Conservation (phyloP, 495 filamentous ascomycete genomes). For the Trichoderma erinaceum region DNA sequence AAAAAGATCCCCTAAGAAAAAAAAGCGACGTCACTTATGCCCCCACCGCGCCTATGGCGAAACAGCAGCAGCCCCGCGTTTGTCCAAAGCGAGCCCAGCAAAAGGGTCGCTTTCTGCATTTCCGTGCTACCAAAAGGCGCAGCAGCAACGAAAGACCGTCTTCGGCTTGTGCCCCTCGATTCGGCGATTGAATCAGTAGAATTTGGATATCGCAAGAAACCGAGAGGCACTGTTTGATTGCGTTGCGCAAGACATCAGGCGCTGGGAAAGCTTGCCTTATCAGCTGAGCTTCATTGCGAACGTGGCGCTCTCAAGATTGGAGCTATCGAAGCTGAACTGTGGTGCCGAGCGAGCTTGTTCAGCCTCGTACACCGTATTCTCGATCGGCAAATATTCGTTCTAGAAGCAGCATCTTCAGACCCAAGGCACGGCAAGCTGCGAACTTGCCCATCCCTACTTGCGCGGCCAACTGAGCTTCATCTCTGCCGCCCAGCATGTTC, state of each 20-base stretch:
- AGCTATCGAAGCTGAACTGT: not conserved
- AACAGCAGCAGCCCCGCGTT: slow-evolving; percentile 5
- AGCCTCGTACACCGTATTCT: not conserved
- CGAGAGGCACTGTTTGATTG: not conserved
- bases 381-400: not conserved
- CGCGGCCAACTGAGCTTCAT: not conserved
- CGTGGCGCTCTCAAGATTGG: not conserved
- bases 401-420: not conserved
- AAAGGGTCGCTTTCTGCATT: not conserved
- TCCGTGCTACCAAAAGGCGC: not conserved
- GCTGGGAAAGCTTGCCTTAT: not conserved
- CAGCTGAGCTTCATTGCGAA: not conserved
- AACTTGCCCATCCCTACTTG: not conserved
- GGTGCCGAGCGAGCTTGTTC: not conserved
- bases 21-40: slow-evolving; percentile 6
- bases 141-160: not conserved
- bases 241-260: not conserved
- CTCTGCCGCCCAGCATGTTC: slow-evolving; percentile 7
- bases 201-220: no score
- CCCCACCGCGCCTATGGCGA: not conserved
- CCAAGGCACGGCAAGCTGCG: not conserved
- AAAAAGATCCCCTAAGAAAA: not conserved
- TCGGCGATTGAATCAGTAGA: not conserved
- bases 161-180: not conserved
- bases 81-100: not conserved